Conservation (phyloP, 2,329 filamentous ascomycete genomes). For the Diaporthe citriasiana region DNA sequence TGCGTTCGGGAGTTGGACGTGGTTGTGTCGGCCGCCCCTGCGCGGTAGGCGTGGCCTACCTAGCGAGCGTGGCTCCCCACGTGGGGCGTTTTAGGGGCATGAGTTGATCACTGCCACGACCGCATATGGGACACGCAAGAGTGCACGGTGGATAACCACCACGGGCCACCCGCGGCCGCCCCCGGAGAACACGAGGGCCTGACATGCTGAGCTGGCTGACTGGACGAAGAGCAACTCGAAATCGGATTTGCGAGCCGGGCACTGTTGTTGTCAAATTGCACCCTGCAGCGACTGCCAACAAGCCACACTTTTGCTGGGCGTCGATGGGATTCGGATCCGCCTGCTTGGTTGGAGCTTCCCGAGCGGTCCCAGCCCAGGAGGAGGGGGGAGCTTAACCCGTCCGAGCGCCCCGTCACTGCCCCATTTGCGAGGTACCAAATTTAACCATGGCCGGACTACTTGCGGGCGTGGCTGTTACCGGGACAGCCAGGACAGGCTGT, state of each 20-base stretch:
- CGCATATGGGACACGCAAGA: constrained; percentile 5
- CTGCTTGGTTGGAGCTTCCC: constrained; percentile 31
- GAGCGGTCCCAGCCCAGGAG: background rate
- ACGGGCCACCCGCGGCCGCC: constrained; percentile 23
- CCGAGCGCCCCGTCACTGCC: constrained; percentile 9
- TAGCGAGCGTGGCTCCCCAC: constrained; percentile 26
- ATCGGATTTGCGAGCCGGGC: background rate
- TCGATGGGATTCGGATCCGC: constrained; percentile 14
- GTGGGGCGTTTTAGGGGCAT: constrained; percentile 33
- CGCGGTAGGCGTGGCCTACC: constrained; percentile 19
- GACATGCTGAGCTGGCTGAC: background rate
- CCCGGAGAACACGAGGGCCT: constrained; percentile 11
- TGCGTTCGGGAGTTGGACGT: constrained; percentile 23
- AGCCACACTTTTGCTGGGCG: constrained; percentile 2
- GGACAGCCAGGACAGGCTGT: constrained; percentile 28
- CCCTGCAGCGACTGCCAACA: background rate
- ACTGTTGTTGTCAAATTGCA: background rate
- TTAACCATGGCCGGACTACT: constrained; percentile 21
- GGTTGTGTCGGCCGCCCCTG: constrained; percentile 25
- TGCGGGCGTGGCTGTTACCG: constrained; percentile 25
- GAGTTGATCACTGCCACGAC: constrained; percentile 33
- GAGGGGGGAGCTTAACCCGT: constrained; percentile 6
- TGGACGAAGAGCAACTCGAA: background rate
- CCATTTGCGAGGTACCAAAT: constrained; percentile 16
- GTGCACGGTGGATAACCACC: constrained; percentile 18